Base-by-base conservation (phyloP, 2,329 filamentous ascomycete species). In the Rosellinia necatrix region DNA sequence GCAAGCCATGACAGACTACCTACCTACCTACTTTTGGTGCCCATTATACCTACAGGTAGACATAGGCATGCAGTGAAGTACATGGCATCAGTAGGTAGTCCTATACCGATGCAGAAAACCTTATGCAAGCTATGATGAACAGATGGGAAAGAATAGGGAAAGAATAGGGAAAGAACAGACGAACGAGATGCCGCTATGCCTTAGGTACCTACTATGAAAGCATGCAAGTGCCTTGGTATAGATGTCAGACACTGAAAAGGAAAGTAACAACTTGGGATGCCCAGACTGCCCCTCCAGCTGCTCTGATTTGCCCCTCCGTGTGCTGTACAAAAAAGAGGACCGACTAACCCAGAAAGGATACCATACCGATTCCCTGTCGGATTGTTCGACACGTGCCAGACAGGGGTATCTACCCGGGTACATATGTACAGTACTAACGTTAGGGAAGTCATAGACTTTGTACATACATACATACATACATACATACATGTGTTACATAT, bases 381-480 rank as follows among this genome's bases (percentile, higher is more conserved):
- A 37, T 21, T 41, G 42, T 4, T 38, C 49, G 21, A 55, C 58
- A 60, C 58, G 58, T 60, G 58, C 58, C 54, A 19, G 32, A 49
- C 58, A 60, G 54, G 58, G 57, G 52, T 59, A 17, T 13, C 17
- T 13, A n/a, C 6, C 19, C 17, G n/a, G n/a, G 15, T 6, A n/a
- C 4, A 7, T 4, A 34, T 34, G 12, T n/a, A 34, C 15, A 15
- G n/a, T n/a, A n/a, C n/a, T n/a, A n/a, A n/a, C n/a, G n/a, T n/a
- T n/a, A n/a, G n/a, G n/a, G n/a, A n/a, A n/a, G n/a, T n/a, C n/a
- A n/a, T n/a, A n/a, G n/a, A n/a, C n/a, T n/a, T n/a, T n/a, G n/a
- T 41, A 41, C 12, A 21, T 41, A 41, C 6, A 21, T 41, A 42
- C 10, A 6, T n/a, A 40, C 30, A 34, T 34, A 34, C 19, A 17